Percentiles rank a stretch among this genome's conserved stretches.
Conservation (phyloP, 2,329 filamentous ascomycete species). For the Hymenoscyphus fraxineus region DNA sequence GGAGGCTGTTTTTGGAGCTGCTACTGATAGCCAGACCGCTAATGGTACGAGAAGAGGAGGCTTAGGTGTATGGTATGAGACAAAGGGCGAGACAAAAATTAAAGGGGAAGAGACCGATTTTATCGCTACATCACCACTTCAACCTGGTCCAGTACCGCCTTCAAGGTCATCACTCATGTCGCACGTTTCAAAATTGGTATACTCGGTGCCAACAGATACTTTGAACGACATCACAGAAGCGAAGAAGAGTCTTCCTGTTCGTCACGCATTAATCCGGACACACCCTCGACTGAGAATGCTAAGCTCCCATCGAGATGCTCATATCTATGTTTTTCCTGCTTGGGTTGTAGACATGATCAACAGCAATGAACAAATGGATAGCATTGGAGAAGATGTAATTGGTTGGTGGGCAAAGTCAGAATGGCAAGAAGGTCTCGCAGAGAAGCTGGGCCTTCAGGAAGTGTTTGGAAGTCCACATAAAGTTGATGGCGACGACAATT, state of each 20-base stretch:
- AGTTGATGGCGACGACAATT: conserved; percentile 37
- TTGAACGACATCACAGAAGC: conserved; percentile 79
- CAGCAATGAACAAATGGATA: conserved; percentile 77
- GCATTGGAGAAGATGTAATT: conserved; percentile 84
- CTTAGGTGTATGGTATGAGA: conserved; percentile 87
- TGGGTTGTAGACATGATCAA: conserved; percentile 86
- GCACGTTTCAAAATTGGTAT: conserved; percentile 73
- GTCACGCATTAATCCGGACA: conserved; percentile 70
- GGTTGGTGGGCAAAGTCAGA: conserved; percentile 94
- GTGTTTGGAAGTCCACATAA: conserved; percentile 52
- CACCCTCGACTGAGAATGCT: conserved; percentile 76
- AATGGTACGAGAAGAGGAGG: conserved; percentile 60
- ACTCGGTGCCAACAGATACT: conserved; percentile 83
- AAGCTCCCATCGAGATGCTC: conserved; percentile 81
- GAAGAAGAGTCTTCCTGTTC: conserved; percentile 67
- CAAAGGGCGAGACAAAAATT: conserved; percentile 68
- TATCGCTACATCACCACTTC: conserved; percentile 70
- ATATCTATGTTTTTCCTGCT: conserved; percentile 89
- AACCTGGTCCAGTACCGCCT: conserved; percentile 52
- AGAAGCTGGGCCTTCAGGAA: conserved; percentile 70
- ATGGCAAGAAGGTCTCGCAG: conserved; percentile 78
- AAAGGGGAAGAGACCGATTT: conserved; percentile 95
- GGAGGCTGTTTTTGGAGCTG: conserved; percentile 64
- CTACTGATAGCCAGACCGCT: conserved; percentile 22
- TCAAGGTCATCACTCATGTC: conserved; percentile 62